These are phyloP conservation scores for Cryphonectria nitschkei DNA, from an alignment of 2,329 filamentous ascomycete species.

Conservation along the genomic window DNA sequence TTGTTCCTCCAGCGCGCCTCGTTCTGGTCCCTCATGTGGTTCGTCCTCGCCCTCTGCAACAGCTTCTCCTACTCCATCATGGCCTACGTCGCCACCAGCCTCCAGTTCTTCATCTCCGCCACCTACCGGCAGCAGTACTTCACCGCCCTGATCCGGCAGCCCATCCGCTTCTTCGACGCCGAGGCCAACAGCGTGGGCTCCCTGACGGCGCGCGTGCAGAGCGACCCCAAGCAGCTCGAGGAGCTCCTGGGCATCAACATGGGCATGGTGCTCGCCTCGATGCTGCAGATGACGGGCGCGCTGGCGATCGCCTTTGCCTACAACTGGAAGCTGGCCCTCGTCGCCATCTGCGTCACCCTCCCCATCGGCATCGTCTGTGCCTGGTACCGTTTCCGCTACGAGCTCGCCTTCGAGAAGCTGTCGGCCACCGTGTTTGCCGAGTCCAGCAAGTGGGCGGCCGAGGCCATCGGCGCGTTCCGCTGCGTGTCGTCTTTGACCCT, in stretches of 20 bases:
- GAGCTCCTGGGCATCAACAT: conserved; percentile 67
- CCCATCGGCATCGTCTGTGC: conserved; percentile 53
- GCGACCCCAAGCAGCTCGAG: conserved; percentile 63
- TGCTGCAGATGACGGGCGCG: conserved; percentile 68
- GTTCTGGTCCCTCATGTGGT: conserved; percentile 71
- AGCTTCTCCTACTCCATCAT: conserved; percentile 48
- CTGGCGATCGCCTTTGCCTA: conserved; percentile 71
- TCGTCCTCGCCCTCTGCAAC: conserved; percentile 34
- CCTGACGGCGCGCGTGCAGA: conserved; percentile 58
- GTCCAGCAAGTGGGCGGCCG: conserved; percentile 74
- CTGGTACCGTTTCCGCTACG: conserved; percentile 59
- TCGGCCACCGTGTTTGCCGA: conserved; percentile 70
- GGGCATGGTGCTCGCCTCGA: conserved; percentile 63
- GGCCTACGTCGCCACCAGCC: conserved; percentile 47
- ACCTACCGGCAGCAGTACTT: conserved; percentile 65
- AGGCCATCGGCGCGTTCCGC: conserved; percentile 73
- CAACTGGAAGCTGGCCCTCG: conserved; percentile 76
- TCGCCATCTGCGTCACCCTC: conserved; percentile 64
- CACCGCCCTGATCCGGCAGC: conserved; percentile 60
- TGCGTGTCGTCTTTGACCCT: conserved; percentile 73
- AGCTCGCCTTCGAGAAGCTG: conserved; percentile 70
- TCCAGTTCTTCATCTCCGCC: conserved; percentile 53
- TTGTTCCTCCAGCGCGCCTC: conserved; percentile 43
- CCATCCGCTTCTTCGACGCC: conserved; percentile 63
- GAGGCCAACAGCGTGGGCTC: conserved; percentile 64